A percentile compares a stretch with the other conserved stretches of the same genome.
phyloP scores from a whole-genome alignment of 768 basidiomycete species.

The Kwoniella botswanensis region DNA sequence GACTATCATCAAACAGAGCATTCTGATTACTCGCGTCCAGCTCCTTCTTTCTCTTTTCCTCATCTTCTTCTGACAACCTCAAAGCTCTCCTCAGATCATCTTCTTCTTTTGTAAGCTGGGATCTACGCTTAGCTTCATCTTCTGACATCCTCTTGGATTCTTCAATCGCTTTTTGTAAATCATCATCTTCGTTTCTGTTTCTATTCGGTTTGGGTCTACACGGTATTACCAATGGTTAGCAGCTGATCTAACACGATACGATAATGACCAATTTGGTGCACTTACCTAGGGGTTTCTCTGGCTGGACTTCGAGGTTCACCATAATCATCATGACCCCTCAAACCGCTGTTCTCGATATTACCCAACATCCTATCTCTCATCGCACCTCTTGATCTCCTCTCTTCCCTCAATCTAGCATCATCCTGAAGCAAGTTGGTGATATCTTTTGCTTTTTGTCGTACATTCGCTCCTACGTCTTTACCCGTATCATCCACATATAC shows the following conservation, averaged over 20 bases:
- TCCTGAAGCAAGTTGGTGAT: slow-evolving; percentile 93
- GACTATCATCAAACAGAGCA: slow-evolving; percentile 83
- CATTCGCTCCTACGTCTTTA: slow-evolving; percentile 97
- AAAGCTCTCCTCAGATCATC: slow-evolving; percentile 83
- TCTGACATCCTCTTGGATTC: slow-evolving; percentile 80
- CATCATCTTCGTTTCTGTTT: slow-evolving; percentile 70
- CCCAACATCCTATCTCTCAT: slow-evolving; percentile 96
- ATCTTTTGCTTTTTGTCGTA: slow-evolving; percentile 75
- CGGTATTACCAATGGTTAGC: neutral
- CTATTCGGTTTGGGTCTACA: slow-evolving; percentile 49
- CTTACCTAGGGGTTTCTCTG: slow-evolving; percentile 24
- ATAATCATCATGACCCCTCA: slow-evolving; percentile 60
- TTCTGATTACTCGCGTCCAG: slow-evolving; percentile 74
- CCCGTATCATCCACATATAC: slow-evolving; percentile 93
- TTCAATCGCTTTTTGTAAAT: slow-evolving; percentile 82
- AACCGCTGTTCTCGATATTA: slow-evolving; percentile 60
- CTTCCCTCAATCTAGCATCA: slow-evolving; percentile 79
- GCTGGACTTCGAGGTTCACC: slow-evolving; percentile 32
- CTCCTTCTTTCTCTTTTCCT: slow-evolving; percentile 72
- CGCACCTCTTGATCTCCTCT: slow-evolving; percentile 71
- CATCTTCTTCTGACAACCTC: slow-evolving; percentile 87
- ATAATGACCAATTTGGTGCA: neutral
- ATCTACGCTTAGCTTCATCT: slow-evolving; percentile 65
- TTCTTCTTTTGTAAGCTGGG: slow-evolving; percentile 69
- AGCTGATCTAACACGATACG: neutral